Conservation (phyloP, 192 early-diverging fungal genomes). For the Gigaspora rosea region DNA sequence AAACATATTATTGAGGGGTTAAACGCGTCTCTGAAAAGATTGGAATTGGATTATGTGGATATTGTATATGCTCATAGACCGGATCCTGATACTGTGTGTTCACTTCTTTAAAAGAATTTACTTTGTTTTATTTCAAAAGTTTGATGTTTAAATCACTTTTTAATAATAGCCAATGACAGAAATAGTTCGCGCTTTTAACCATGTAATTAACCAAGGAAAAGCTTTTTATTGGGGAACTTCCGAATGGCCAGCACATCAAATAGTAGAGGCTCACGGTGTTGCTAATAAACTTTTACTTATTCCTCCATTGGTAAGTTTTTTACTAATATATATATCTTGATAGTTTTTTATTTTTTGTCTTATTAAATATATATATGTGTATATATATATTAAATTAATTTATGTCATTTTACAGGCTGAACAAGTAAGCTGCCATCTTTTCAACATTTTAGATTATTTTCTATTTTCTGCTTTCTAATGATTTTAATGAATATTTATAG, state of each 20-base stretch:
- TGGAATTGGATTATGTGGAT: constrained; percentile 76
- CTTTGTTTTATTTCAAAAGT: neutral
- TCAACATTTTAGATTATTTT: no score
- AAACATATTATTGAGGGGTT: constrained; percentile 87
- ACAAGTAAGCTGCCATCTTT: constrained; percentile 34
- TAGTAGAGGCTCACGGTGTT: constrained; percentile 71
- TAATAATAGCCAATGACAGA: constrained; percentile 73
- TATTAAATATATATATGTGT: no score
- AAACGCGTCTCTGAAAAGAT: constrained; percentile 66
- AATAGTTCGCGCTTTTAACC: constrained; percentile 82
- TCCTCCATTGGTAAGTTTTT: constrained; percentile 53
- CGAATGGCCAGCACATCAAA: constrained; percentile 81
- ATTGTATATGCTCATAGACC: constrained; percentile 82
- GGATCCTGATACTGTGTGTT: constrained; percentile 54
- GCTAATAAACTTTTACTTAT: constrained; percentile 70
- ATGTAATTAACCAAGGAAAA: constrained; percentile 76
- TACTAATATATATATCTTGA: no score
- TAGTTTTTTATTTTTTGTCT: no score
- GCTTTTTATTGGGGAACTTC: constrained; percentile 85
- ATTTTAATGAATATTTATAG: constrained; percentile 49
- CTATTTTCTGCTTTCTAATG: neutral
- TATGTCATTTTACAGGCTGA: neutral
- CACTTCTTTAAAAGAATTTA: neutral
- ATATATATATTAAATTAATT: no score
- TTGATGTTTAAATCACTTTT: neutral